Percentiles rank a stretch among this genome's conserved stretches.
phyloP scores from a whole-genome alignment of 768 basidiomycete species.

The Termitomyces sp. region DNA sequence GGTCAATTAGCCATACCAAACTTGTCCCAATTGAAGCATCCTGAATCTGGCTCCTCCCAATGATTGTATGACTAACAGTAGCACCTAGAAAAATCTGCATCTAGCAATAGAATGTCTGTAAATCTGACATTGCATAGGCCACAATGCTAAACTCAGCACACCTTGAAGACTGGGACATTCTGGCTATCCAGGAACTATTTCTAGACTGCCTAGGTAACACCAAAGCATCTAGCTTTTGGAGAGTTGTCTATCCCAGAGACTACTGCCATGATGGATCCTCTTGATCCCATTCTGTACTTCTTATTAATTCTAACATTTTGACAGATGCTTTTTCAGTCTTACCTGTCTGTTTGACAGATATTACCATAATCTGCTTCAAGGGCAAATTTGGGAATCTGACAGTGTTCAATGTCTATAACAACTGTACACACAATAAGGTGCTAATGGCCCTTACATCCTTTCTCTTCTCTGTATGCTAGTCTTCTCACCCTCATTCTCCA shows the following conservation, averaged over 20 bases:
- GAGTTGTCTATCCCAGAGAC: background rate
- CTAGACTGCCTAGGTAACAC: no score
- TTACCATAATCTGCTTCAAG: background rate
- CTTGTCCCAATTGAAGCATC: background rate
- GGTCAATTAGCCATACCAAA: background rate
- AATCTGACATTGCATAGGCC: no score
- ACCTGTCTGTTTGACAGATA: background rate
- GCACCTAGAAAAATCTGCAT: background rate
- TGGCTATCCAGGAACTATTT: background rate
- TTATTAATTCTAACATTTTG: no score
- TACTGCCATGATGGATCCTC: background rate
- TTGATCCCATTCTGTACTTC: background rate
- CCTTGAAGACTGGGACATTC: background rate
- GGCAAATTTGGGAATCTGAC: background rate
- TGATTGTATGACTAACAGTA: background rate
- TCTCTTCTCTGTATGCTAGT: no score
- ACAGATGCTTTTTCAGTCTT: no score
- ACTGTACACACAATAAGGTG: slow-evolving; percentile 3
- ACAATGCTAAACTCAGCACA: background rate
- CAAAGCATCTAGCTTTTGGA: background rate
- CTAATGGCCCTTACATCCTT: no score
- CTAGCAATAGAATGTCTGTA: background rate
- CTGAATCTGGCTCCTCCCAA: no score
- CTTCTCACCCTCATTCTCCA: no score
- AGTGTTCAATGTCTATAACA: slow-evolving; percentile 7